Percentiles rank a stretch among this genome's conserved stretches.
Evolutionary conservation across 805 yeast species (phyloP).

Genomic region (Yarrowia divulgata): DNA sequence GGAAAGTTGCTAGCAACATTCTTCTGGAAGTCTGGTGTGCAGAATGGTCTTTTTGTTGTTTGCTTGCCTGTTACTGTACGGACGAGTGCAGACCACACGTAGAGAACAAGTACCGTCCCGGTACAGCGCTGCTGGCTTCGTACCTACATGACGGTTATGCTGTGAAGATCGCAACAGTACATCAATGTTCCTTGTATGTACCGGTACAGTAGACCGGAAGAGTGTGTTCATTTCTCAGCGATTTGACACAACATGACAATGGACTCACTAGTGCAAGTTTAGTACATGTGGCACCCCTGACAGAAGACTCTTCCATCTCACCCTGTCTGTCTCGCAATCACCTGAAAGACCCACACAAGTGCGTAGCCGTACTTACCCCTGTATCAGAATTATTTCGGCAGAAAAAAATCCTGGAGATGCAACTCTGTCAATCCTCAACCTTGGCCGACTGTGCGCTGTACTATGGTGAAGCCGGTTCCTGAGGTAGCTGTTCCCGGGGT

Average conservation of each 20-base stretch:
- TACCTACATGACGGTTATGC: constrained; percentile 33
- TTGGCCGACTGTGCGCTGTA: not conserved
- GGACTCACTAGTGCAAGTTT: not conserved
- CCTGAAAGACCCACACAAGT: not conserved
- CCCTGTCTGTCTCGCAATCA: not conserved
- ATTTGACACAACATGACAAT: not conserved
- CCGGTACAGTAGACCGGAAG: too few relatives aligned
- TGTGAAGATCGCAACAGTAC: constrained; percentile 17
- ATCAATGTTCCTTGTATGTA: not conserved
- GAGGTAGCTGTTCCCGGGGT: constrained; percentile 31
- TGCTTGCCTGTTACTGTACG: constrained; percentile 3
- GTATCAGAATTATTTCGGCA: constrained; percentile 15
- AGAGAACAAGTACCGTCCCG: constrained; percentile 1
- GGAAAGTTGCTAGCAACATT: constrained; percentile 20
- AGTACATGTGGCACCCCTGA: constrained; percentile 12
- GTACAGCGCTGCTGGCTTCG: constrained; percentile 7
- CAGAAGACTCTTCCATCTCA: not conserved
- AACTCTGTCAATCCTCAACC: not conserved
- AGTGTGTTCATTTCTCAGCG: too few relatives aligned
- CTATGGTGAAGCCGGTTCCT: not conserved
- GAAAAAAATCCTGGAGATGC: not conserved
- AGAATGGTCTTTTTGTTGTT: constrained; percentile 10
- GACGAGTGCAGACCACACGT: constrained; percentile 18
- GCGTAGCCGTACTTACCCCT: constrained; percentile 21
- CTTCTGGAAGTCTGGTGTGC: constrained; percentile 19